Conservation (phyloP, 2,329 filamentous ascomycete species). For the Pseudogymnoascus sp. region DNA sequence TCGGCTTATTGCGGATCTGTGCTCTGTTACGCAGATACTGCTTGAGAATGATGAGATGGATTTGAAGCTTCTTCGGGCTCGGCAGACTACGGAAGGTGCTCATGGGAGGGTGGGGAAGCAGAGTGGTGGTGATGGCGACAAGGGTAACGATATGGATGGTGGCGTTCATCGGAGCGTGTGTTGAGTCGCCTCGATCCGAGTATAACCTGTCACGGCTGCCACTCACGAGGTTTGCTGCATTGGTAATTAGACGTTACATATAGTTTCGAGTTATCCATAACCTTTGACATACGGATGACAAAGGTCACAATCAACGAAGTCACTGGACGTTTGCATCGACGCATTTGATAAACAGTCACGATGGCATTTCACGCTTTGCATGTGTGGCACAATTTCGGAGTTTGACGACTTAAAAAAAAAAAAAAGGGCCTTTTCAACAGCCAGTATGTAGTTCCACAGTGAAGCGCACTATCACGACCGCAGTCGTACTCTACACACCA, state of each 20-base stretch:
- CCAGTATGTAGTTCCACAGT: neutral
- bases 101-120: neutral
- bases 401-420: neutral
- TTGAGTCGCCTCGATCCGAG: neutral
- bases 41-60: conserved; percentile 48
- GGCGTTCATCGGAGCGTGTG: neutral
- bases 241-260: neutral
- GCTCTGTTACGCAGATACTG: conserved; percentile 51
- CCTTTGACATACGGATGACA: neutral
- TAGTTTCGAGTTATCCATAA: neutral
- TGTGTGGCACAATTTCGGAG: neutral
- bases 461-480: neutral
- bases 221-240: neutral
- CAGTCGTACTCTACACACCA: neutral
- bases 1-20: conserved; percentile 53
- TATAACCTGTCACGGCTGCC: neutral
- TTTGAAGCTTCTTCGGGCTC: conserved; percentile 39
- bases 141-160: conserved; percentile 2
- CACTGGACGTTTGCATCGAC: neutral
- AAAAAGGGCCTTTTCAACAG: neutral
- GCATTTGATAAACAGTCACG: neutral
- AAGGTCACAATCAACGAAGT: neutral
- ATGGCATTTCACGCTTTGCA: neutral
- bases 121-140: neutral
- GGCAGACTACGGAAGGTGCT: conserved; percentile 20